These are phyloP conservation scores for Puccinia horiana DNA, from an alignment of 1,284 basidiomycete genomes.

Conservation along the genomic window DNA sequence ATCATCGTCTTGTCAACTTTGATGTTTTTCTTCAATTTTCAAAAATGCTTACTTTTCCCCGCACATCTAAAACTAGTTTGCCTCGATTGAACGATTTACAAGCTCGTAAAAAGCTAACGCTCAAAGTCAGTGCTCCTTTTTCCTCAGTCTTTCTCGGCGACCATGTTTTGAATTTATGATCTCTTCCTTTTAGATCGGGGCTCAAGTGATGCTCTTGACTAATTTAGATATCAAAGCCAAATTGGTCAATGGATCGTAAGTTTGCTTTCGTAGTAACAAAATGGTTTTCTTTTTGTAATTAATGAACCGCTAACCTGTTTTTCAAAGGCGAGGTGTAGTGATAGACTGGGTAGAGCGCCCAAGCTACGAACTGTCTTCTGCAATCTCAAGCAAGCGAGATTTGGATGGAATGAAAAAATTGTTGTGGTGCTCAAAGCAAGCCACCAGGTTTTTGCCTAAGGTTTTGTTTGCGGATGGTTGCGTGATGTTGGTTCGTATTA, in stretches of 20 bases:
- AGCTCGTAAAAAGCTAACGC: conserved; percentile 42
- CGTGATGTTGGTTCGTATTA: conserved; percentile 21
- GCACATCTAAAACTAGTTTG: conserved; percentile 2
- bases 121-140: conserved; percentile 48
- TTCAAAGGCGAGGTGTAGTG: conserved; percentile 53
- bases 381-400: not conserved
- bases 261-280: not conserved
- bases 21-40: not conserved
- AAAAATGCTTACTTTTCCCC: not conserved
- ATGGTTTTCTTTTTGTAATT: too few relatives aligned
- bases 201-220: conserved; percentile 53
- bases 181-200: conserved; percentile 48
- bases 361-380: not conserved
- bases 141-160: not conserved
- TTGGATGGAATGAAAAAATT: conserved; percentile 20
- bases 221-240: conserved; percentile 52
- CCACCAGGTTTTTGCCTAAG: conserved; percentile 49
- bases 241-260: conserved; percentile 46
- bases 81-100: conserved; percentile 52
- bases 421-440: conserved; percentile 51
- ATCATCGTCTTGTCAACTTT: not conserved
- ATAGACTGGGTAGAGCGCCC: conserved; percentile 52
- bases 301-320: conserved; percentile 47
- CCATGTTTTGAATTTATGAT: not conserved
- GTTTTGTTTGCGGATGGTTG: conserved; percentile 52